These are phyloP conservation scores for Boeremia exigua DNA, from an alignment of 2,329 filamentous ascomycete genomes.

Conservation along the genomic window DNA sequence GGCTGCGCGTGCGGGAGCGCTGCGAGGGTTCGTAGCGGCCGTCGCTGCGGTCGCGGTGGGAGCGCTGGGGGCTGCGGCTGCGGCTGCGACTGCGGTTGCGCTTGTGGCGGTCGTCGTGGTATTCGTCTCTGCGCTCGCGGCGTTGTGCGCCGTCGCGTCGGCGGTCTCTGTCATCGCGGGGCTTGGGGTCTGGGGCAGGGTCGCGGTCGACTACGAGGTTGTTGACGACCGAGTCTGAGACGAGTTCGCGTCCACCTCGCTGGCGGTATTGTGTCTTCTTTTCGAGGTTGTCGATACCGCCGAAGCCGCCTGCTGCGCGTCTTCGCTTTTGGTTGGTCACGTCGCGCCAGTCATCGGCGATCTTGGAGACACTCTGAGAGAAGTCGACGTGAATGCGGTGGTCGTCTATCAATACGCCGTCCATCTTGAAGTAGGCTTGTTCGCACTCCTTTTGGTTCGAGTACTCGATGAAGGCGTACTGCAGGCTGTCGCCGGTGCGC, in stretches of 20 bases:
- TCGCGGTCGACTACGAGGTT: constrained; percentile 40
- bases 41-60: constrained; percentile 40
- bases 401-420: constrained; percentile 94
- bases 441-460: constrained; percentile 92
- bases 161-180: constrained; percentile 23
- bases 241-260: constrained; percentile 35
- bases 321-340: constrained; percentile 82
- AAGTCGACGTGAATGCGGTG: constrained; percentile 98
- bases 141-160: constrained; percentile 51
- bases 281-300: constrained; percentile 85
- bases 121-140: constrained; percentile 42
- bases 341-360: constrained; percentile 88
- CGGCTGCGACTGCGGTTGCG: constrained; percentile 46
- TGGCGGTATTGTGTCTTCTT: constrained; percentile 81
- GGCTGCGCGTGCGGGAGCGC: constrained; percentile 38
- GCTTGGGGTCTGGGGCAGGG: constrained; percentile 12
- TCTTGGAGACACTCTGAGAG: constrained; percentile 86
- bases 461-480: constrained; percentile 98
- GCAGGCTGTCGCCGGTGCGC: constrained; percentile 90
- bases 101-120: constrained; percentile 48
- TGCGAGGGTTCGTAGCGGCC: constrained; percentile 35
- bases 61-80: constrained; percentile 42
- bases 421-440: constrained; percentile 98
- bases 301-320: constrained; percentile 74
- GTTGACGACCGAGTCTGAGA: constrained; percentile 41